Percentiles rank a stretch among this genome's conserved stretches.
Evolutionary conservation across 140 eudicot species (phyloP).

Genomic region (Oenanthe javanica): DNA sequence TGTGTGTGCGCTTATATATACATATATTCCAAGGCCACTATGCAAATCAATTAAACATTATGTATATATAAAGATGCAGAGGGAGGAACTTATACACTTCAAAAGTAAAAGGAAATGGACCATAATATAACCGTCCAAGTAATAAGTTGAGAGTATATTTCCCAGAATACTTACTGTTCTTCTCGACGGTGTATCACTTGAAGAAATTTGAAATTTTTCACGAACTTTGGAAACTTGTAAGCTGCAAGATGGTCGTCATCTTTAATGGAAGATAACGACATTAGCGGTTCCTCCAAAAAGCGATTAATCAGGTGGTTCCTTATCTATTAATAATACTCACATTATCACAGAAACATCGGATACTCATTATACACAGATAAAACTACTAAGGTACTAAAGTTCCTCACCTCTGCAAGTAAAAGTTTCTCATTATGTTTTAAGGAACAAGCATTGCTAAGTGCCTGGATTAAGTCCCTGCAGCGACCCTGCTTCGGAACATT

Average conservation of each 20-base stretch:
- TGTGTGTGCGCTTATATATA: background rate
- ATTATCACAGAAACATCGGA: background rate
- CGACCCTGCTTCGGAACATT: constrained; percentile 93
- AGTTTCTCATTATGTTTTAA: constrained; percentile 80
- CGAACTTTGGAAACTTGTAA: constrained; percentile 69
- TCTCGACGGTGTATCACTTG: constrained; percentile 86
- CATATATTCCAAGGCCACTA: background rate
- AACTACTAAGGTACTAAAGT: background rate
- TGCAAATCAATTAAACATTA: background rate
- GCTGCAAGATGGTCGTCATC: constrained; percentile 95
- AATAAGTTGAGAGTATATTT: background rate
- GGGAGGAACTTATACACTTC: background rate
- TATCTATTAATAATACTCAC: constrained; percentile 41
- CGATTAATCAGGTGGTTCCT: constrained; percentile 78
- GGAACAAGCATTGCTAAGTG: constrained; percentile 59
- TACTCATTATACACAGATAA: background rate
- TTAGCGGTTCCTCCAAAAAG: constrained; percentile 71
- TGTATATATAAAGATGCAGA: background rate
- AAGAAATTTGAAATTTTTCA: constrained; percentile 60
- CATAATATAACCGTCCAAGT: background rate
- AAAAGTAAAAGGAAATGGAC: background rate
- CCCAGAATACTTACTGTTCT: constrained; percentile 54
- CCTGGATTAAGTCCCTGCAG: constrained; percentile 77
- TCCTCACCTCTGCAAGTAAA: constrained; percentile 45
- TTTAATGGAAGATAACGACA: constrained; percentile 67